Percentiles rank a stretch among this genome's conserved stretches.
Evolutionary conservation across 495 filamentous ascomycete genomes (phyloP).

Genomic region (Chaetomidium leptoderma): DNA sequence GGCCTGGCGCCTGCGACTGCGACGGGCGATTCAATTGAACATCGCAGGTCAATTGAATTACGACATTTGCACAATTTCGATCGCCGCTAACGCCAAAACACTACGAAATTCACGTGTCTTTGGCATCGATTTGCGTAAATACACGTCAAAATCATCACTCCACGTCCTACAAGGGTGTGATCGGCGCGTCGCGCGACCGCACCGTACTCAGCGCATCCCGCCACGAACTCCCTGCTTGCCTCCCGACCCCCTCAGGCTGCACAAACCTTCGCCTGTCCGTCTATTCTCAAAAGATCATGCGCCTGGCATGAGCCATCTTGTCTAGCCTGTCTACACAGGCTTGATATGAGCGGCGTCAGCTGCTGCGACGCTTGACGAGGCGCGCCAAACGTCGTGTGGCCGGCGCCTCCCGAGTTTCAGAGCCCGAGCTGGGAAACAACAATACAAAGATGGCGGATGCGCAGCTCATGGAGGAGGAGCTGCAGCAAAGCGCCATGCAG

Average conservation of each 20-base stretch:
- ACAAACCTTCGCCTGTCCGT: neutral
- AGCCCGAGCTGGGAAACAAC: slow-evolving; percentile 11
- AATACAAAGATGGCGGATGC: slow-evolving; percentile 41
- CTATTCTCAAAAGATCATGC: slow-evolving; percentile 7
- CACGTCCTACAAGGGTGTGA: neutral
- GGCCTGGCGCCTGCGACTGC: slow-evolving; percentile 4
- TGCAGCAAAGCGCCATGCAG: slow-evolving; percentile 47
- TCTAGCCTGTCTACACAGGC: neutral
- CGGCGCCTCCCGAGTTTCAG: neutral
- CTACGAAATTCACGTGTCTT: slow-evolving; percentile 4
- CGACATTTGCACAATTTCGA: neutral
- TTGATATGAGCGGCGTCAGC: slow-evolving; percentile 24
- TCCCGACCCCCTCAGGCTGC: neutral
- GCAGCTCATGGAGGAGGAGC: slow-evolving; percentile 49
- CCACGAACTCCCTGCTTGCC: neutral
- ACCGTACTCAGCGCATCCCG: slow-evolving; percentile 14
- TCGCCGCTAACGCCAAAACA: neutral
- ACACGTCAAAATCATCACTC: neutral
- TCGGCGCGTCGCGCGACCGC: slow-evolving; percentile 13
- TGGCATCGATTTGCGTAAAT: neutral
- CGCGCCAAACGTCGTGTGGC: slow-evolving; percentile 11
- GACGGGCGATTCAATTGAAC: neutral
- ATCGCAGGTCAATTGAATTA: neutral
- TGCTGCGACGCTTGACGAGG: slow-evolving; percentile 21
- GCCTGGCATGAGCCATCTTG: slow-evolving; percentile 23